Base-by-base conservation (phyloP, 345 rosid species). In the Acer negundo region DNA sequence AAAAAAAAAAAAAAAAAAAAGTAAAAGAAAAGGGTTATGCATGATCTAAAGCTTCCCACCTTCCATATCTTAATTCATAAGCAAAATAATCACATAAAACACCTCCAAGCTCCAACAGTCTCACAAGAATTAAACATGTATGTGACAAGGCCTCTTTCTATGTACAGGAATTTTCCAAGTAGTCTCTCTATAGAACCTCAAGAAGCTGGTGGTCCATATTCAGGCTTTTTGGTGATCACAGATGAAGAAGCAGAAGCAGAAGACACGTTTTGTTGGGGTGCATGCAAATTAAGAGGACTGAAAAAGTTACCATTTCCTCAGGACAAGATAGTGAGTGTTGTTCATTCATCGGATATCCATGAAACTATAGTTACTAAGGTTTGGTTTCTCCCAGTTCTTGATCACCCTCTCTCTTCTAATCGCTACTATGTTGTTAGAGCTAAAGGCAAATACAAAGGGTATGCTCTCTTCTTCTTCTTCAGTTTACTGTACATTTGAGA, bases 381-480 rank as follows among this genome's bases (percentile, higher is more conserved):
- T 65, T 87, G 88, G 90, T 91, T 93, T 77, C 74, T 90, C 70
- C 94, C 90, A 0, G 92, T 90, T 82, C 89, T 93, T 22, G 94
- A 90, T 75, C 87, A 85, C 73, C 91, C 97, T 20, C 75, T 90
- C 7, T 90, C 94, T 8, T 84, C 88, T 17, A 90, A 89, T 82
- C 77, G 78, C 56, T 92, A 88, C 76, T 90, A 89, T 70, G 91
- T 80, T 58, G 83, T 90, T 80, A 85, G 82, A 69, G 92, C 93
- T 31, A 86, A 81, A 81, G 90, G 93, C 58, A 82, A 79, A 75
- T 75, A 82, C 75, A 91, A 87, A 89, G 96, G 95, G 91, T 86
- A 86, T 31, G 83, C 7, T 42, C 62, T 31, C 49, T 46, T 46
- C 49, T 46, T 46, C 49, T 46, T 46, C n/a, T 16, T 53, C 58